phyloP scores from a whole-genome alignment of 257 asterid species.

The Leonotis leonurus region DNA sequence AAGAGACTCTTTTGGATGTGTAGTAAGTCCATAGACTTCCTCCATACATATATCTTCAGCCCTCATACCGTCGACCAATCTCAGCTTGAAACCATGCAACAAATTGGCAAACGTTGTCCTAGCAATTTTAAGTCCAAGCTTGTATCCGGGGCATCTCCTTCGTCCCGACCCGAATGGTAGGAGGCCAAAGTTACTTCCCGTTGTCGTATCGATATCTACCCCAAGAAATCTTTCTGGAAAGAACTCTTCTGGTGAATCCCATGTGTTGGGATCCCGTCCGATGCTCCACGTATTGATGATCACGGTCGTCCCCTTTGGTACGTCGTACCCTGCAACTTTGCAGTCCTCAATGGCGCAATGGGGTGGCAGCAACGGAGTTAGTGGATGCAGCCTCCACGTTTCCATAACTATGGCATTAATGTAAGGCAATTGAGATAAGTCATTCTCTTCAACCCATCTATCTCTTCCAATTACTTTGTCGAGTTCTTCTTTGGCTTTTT shows the following conservation, averaged over 20 bases:
- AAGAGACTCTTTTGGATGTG: conserved; percentile 19
- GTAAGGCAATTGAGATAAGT: conserved; percentile 14
- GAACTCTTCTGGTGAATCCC: conserved; percentile 25
- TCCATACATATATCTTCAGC: conserved; percentile 21
- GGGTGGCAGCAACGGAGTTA: background rate
- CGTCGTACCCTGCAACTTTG: conserved; percentile 23
- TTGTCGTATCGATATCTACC: too few species aligned
- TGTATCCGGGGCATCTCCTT: conserved; percentile 19
- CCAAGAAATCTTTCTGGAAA: conserved; percentile 29
- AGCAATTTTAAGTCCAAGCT: conserved; percentile 17
- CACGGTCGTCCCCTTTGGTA: conserved; percentile 25
- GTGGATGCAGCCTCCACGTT: too few species aligned
- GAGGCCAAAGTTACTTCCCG: too few species aligned
- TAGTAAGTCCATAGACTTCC: conserved; percentile 13
- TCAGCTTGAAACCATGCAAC: conserved; percentile 27
- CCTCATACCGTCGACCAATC: conserved; percentile 16
- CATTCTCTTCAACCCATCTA: too few species aligned
- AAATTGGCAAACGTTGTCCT: conserved; percentile 27
- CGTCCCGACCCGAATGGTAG: conserved; percentile 28
- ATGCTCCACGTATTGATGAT: conserved; percentile 28
- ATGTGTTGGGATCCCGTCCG: conserved; percentile 18
- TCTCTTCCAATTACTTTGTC: too few species aligned
- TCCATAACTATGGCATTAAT: too few species aligned
- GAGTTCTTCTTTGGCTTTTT: too few species aligned
- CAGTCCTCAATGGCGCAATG: conserved; percentile 22